These are phyloP conservation scores for Effrenium voratum DNA, from an alignment of 73 alveolate genomes.

Conservation along the genomic window DNA sequence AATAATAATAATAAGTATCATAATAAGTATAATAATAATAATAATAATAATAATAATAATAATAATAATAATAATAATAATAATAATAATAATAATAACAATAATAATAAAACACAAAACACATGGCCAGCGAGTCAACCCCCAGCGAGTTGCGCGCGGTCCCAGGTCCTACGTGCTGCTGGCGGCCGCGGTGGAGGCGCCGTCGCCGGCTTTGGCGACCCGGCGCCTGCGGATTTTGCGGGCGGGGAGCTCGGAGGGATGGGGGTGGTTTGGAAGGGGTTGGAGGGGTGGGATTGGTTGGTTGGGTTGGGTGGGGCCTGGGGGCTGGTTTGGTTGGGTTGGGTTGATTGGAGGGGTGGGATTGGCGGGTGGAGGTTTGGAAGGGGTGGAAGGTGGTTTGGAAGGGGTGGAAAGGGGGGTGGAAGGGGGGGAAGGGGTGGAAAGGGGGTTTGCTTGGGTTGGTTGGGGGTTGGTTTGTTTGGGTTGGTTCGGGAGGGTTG, in stretches of 20 bases:
- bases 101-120: neutral
- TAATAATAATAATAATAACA: neutral
- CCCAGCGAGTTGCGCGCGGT: neutral
- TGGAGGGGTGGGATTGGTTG: neutral
- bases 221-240: conserved; percentile 78
- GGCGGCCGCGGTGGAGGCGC: conserved; percentile 65
- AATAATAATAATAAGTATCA: no score
- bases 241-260: neutral
- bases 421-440: neutral
- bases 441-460: neutral
- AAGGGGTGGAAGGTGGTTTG: neutral
- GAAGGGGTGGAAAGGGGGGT: neutral
- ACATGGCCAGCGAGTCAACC: neutral
- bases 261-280: neutral
- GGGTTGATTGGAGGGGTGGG: neutral
- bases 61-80: no score
- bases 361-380: neutral
- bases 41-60: no score
- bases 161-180: conserved; percentile 69
- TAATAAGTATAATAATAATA: no score
- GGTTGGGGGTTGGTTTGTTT: neutral
- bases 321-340: neutral
- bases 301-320: neutral
- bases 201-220: conserved; percentile 51
- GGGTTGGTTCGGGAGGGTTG: neutral